Evolutionary conservation across 192 early-diverging fungal genomes (phyloP), one percentile per base, ranked within the genome.

Genomic region (Coemansia sp.): DNA sequence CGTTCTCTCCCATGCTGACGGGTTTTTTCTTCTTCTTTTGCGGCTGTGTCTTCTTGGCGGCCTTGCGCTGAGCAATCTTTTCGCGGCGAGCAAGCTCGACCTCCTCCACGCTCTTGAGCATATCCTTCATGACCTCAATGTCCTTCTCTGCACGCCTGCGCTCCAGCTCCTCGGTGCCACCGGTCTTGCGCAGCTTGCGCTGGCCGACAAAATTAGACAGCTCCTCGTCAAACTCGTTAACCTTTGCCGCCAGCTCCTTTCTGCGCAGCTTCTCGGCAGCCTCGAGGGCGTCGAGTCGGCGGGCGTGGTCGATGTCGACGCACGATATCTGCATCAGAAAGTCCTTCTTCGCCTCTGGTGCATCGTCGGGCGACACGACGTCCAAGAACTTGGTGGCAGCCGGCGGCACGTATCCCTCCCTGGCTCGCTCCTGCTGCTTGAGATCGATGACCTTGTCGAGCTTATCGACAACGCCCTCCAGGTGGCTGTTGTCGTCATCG

Each of bases 181-280:
- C 91, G 1, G 90, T 91, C 77, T 90, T 90, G 43, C 88, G 86
- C 53, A 93, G 52, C 59, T 88, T 88, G 37, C 80, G 87, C 20
- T 81, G 37, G 4, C 75, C 71, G 7, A 93, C 91, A 81, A 91
- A 93, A 0, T 75, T 70, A 0, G 84, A 78, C 63, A 93, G 56
- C 56, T 93, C 91, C 37, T 88, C 71, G 57, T 89, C 90, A 79
- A 93, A 93, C 63, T 90, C 90, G 63, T 93, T 87, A 51, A 91
- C 89, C 26, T 87, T 72, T 60, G 84, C 80, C 1, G 86, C 85
- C 45, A 90, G 66, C 67, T 93, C 91, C 45, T 84, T 76, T 48
- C 85, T 83, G 21, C 91, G 77, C 65, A 87, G 62, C 63, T 85
- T 87, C 61, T 91, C 87, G 15, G 88, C 87, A 39, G 84, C 74